Evolutionary conservation across 768 basidiomycete species (phyloP).

Genomic region (Tricholoma sp.): DNA sequence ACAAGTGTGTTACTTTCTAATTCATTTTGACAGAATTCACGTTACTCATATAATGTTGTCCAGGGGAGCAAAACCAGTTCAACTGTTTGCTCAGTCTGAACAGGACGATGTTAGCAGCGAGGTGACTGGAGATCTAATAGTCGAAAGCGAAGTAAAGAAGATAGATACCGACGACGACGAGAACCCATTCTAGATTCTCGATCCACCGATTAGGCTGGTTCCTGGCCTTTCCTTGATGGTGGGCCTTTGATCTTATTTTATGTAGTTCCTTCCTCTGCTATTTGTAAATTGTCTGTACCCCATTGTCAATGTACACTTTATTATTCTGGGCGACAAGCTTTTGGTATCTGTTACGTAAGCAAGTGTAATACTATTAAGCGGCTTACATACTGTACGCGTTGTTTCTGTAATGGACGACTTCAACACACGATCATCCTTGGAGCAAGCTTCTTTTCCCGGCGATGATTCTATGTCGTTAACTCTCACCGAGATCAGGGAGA

Average conservation of each 20-base stretch:
- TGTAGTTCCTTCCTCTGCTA: constrained; percentile 10
- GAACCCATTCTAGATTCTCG: constrained; percentile 60
- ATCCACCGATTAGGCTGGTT: constrained; percentile 16
- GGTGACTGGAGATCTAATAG: constrained; percentile 16
- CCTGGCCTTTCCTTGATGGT: constrained; percentile 12
- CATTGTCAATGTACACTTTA: constrained; percentile 14
- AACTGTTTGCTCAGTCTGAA: constrained; percentile 50
- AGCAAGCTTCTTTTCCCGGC: neutral
- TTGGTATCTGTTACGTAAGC: no score
- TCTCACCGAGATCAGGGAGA: constrained; percentile 8
- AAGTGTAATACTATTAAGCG: no score
- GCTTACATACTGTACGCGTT: no score
- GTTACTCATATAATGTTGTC: neutral
- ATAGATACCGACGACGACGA: constrained; percentile 51
- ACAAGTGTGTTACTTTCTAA: constrained; percentile 53
- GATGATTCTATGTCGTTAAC: neutral
- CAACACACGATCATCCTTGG: constrained; percentile 7
- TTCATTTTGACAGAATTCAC: constrained; percentile 3
- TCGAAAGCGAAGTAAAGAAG: constrained; percentile 24
- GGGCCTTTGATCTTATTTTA: constrained; percentile 12
- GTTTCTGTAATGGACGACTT: constrained; percentile 12
- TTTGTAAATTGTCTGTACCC: constrained; percentile 15
- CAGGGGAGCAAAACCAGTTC: constrained; percentile 59
- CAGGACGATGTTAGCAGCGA: constrained; percentile 26
- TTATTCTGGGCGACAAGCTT: neutral